Evolutionary conservation across 768 basidiomycete species (phyloP).

Genomic region (Tylopilus rubrobrunneus): DNA sequence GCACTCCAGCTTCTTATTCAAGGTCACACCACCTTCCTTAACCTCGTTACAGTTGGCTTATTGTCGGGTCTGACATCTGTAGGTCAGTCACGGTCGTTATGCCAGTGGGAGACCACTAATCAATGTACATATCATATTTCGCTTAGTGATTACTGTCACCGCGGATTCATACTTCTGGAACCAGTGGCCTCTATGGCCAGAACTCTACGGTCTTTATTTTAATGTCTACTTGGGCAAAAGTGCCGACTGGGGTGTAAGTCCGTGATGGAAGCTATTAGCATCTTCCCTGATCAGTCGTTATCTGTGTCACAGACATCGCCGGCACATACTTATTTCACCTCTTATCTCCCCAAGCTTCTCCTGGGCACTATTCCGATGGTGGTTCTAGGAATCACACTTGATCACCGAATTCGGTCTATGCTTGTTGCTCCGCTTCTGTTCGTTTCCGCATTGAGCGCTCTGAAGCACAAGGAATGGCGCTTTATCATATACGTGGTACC

Average conservation of each 20-base stretch:
- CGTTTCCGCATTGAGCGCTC: slow-evolving; percentile 60
- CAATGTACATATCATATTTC: background rate
- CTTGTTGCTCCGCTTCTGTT: slow-evolving; percentile 52
- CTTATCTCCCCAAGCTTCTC: slow-evolving; percentile 74
- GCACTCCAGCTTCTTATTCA: slow-evolving; percentile 48
- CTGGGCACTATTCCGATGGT: slow-evolving; percentile 61
- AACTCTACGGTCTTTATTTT: slow-evolving; percentile 72
- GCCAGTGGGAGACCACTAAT: background rate
- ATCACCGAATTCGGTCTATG: slow-evolving; percentile 48
- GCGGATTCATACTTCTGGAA: slow-evolving; percentile 91
- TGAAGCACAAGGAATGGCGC: slow-evolving; percentile 97
- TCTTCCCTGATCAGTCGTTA: background rate
- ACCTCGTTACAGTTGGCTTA: slow-evolving; percentile 48
- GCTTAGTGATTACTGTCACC: slow-evolving; percentile 51
- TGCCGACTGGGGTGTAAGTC: slow-evolving; percentile 86
- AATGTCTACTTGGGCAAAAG: slow-evolving; percentile 87
- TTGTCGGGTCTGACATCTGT: slow-evolving; percentile 46
- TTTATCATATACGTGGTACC: slow-evolving; percentile 90
- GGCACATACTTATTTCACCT: slow-evolving; percentile 57
- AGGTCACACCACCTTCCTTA: slow-evolving; percentile 39
- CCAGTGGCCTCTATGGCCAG: slow-evolving; percentile 77
- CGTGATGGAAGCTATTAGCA: background rate
- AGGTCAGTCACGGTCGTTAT: slow-evolving; percentile 36
- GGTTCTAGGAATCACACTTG: slow-evolving; percentile 45
- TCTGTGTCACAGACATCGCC: slow-evolving; percentile 58